phyloP scores from a whole-genome alignment of 2,329 filamentous ascomycete genomes.

The Fragosphaeria purpurea region DNA sequence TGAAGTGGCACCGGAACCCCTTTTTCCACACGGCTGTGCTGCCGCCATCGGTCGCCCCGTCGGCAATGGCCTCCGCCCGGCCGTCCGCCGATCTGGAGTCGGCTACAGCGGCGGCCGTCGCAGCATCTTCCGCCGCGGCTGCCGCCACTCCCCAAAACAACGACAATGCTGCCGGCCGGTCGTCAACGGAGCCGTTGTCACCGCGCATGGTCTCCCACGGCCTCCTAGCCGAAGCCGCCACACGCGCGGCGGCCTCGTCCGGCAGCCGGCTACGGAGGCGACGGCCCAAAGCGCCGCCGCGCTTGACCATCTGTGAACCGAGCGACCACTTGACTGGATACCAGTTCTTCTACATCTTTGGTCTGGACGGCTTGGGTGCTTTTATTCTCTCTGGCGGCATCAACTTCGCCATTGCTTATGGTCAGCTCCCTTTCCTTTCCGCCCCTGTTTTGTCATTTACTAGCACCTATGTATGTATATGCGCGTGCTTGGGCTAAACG shows the following conservation, averaged over 20 bases:
- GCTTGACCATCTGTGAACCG: constrained; percentile 20
- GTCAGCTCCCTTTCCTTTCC: constrained; percentile 19
- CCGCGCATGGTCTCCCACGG: neutral
- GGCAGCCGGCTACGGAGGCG: constrained; percentile 2
- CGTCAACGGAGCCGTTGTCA: neutral
- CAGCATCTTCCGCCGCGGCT: constrained; percentile 3
- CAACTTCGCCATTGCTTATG: constrained; percentile 43
- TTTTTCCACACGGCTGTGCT: constrained; percentile 15
- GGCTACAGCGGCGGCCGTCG: constrained; percentile 3
- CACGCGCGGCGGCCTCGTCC: constrained; percentile 2
- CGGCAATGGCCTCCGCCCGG: constrained; percentile 7
- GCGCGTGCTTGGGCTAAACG: too few species aligned
- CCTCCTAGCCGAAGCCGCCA: constrained; percentile 11
- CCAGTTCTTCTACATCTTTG: constrained; percentile 39
- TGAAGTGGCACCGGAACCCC: constrained; percentile 16
- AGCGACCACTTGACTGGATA: constrained; percentile 29
- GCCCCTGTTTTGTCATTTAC: neutral
- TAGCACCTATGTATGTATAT: neutral
- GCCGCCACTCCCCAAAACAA: neutral
- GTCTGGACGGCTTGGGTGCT: constrained; percentile 36
- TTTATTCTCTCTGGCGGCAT: constrained; percentile 38
- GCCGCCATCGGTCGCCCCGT: constrained; percentile 13
- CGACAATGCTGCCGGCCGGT: neutral
- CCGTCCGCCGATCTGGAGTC: constrained; percentile 12
- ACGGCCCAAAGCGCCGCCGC: constrained; percentile 5